Base-by-base conservation (phyloP, 352 stramenopile species). In the Phytopythium mirpurense region DNA sequence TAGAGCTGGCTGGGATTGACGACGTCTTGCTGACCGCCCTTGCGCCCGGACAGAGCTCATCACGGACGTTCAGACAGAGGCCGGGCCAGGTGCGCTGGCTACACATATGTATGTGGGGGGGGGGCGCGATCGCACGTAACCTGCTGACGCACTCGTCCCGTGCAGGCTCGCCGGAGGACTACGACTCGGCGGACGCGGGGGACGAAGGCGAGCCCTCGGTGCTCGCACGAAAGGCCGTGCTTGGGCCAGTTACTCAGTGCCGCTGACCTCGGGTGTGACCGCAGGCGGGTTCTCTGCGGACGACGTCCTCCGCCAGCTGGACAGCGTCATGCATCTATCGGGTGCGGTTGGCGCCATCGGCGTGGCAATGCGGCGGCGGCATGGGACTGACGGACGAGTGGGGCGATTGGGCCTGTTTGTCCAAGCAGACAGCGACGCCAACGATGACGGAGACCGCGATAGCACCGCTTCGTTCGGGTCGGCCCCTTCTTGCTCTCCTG, bases 241-340 rank as follows among this genome's bases (percentile, higher is more conserved):
- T n/a, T n/a, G n/a, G 16, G 18, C 6, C 23, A 21, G 7, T 38
- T 27, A 15, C 18, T 45, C n/a, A 42, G 31, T 37, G 19, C 11
- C 1, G 18, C 45, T 42, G n/a, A 50, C 16, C 18, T 5, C 44
- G 15, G 5, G 2, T 23, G 5, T 14, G 32, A 16, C 11, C 11
- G 0, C 46, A 10, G 50, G 27, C n/a, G 61, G 45, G n/a, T 23
- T 66, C 31, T 64, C 53, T 15, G 50, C 63, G 29, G 68, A 78
- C 10, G 58, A 68, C 21, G 61, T 78, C 34, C 49, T 81, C 1
- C 65, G 66, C 11, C 68, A 78, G 35, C 26, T 78, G 9, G 63
- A 78, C 32, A 59, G 57, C 2, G 54, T 70, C 9, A 74, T 62
- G 34, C 57, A 27, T 19, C 65, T 70, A 9, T 61, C 68, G 40